Evolutionary conservation across 257 asterid genomes (phyloP).

Genomic region (Verbena officinalis): DNA sequence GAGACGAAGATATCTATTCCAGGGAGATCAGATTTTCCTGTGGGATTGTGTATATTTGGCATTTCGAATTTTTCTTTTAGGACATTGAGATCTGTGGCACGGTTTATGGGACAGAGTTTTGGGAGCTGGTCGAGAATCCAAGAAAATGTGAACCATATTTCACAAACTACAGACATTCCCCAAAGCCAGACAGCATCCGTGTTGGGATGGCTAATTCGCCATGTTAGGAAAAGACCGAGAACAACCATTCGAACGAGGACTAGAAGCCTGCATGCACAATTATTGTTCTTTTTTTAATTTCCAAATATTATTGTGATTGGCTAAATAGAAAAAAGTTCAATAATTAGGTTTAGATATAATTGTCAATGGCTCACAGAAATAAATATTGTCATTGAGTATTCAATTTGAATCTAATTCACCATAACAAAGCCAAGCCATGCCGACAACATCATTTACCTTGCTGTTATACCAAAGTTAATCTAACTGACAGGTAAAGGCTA

Average conservation of each 20-base stretch:
- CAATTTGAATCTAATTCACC: too few relatives aligned
- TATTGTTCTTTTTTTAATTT: not conserved
- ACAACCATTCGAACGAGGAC: conserved; percentile 53
- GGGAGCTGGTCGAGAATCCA: conserved; percentile 83
- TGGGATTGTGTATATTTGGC: conserved; percentile 56
- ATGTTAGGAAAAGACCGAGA: conserved; percentile 66
- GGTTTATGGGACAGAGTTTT: conserved; percentile 68
- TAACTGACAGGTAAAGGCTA: not conserved
- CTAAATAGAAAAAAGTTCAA: too few relatives aligned
- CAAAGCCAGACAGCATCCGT: conserved; percentile 76
- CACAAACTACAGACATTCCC: conserved; percentile 82
- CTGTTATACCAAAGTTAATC: not conserved
- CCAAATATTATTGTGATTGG: too few relatives aligned
- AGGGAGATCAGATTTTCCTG: conserved; percentile 76
- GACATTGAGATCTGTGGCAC: conserved; percentile 75
- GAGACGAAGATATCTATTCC: conserved; percentile 72
- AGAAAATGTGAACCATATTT: conserved; percentile 75
- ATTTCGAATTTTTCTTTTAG: conserved; percentile 68
- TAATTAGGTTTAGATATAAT: too few relatives aligned
- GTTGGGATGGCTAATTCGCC: conserved; percentile 69
- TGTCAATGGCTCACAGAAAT: too few relatives aligned
- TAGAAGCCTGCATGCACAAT: conserved; percentile 54
- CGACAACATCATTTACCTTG: not conserved
- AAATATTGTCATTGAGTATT: too few relatives aligned
- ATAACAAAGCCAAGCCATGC: too few relatives aligned